phyloP scores from a whole-genome alignment of 2,329 filamentous ascomycete genomes.

The Bipolaris sorokiniana region DNA sequence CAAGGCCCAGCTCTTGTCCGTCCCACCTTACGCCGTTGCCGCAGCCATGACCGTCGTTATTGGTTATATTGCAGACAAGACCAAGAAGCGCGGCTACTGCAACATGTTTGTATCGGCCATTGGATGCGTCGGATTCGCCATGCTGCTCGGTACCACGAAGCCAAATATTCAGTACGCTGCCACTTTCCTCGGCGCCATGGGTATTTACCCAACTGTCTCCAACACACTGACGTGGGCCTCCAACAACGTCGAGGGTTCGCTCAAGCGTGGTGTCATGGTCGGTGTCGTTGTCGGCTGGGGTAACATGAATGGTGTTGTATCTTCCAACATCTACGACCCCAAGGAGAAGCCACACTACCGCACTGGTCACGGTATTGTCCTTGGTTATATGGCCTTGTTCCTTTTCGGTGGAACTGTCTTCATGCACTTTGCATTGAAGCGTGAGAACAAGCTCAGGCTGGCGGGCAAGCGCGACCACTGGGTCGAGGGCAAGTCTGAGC shows the following conservation, averaged over 20 bases:
- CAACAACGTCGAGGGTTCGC: constrained; percentile 92
- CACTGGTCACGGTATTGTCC: constrained; percentile 75
- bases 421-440: constrained; percentile 66
- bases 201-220: constrained; percentile 85
- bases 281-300: constrained; percentile 91
- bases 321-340: constrained; percentile 75
- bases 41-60: constrained; percentile 71
- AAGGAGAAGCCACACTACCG: constrained; percentile 69
- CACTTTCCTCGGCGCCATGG: constrained; percentile 81
- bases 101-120: constrained; percentile 75
- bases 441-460: constrained; percentile 72
- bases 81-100: constrained; percentile 74
- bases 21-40: constrained; percentile 77
- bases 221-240: constrained; percentile 88
- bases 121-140: constrained; percentile 78
- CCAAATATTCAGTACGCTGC: constrained; percentile 79
- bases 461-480: constrained; percentile 70
- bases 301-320: constrained; percentile 87
- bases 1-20: constrained; percentile 72
- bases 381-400: constrained; percentile 75
- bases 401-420: constrained; percentile 73
- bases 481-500: constrained; percentile 67
- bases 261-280: constrained; percentile 86
- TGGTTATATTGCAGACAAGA: constrained; percentile 78
- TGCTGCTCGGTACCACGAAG: constrained; percentile 72